Evolutionary conservation across 768 basidiomycete species (phyloP).

Genomic region (Lactarius quietus): DNA sequence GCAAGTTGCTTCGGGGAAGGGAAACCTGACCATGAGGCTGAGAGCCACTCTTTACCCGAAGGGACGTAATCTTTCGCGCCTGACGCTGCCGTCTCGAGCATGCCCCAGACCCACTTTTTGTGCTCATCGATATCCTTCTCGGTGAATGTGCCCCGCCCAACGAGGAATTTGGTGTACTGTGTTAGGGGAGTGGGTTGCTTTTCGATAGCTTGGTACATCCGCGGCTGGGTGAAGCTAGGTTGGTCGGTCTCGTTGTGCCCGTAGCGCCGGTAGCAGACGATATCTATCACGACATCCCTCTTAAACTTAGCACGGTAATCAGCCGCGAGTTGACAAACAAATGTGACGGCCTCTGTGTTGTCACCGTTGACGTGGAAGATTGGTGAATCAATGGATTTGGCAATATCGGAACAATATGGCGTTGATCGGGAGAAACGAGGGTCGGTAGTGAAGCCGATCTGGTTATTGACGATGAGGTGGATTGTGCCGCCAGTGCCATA

Average conservation of each 20-base stretch:
- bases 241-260: conserved; percentile 99
- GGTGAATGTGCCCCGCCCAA: conserved; percentile 90
- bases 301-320: conserved; percentile 98
- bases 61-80: conserved; percentile 95
- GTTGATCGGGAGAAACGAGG: conserved; percentile 97
- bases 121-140: conserved; percentile 97
- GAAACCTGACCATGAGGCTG: conserved; percentile 97
- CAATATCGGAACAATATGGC: conserved; percentile 96
- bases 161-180: conserved; percentile 87
- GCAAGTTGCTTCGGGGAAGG: conserved; percentile 95
- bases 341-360: conserved; percentile 97
- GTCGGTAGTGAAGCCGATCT: conserved; percentile 99
- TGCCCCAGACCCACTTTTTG: conserved; percentile 99
- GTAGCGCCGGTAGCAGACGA: conserved; percentile 97
- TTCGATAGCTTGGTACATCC: conserved; percentile 97
- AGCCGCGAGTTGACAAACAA: conserved; percentile 96
- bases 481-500: conserved; percentile 99
- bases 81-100: conserved; percentile 95
- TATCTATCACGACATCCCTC: conserved; percentile 97
- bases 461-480: conserved; percentile 98
- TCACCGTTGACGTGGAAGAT: conserved; percentile 99
- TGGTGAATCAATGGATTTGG: conserved; percentile 96
- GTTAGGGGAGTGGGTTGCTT: conserved; percentile 90
- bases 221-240: conserved; percentile 96
- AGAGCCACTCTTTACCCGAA: conserved; percentile 94